Conservation (phyloP, 805 yeast species). For the Brettanomyces naardenensis region DNA sequence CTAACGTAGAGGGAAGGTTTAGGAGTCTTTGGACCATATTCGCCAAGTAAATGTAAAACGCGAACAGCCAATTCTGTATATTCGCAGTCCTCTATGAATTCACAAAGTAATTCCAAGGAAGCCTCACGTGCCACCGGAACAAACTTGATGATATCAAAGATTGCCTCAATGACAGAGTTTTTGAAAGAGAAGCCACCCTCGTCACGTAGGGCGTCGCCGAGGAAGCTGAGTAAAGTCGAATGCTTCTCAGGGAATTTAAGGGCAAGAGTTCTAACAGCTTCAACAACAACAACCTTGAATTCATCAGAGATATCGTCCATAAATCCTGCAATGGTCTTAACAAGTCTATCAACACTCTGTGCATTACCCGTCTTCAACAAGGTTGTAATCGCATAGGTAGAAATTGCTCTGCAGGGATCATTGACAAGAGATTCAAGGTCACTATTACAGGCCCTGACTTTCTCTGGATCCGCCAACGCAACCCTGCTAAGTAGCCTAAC, state of each 20-base stretch:
- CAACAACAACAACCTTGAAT: conserved; percentile 88
- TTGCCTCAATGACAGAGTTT: conserved; percentile 82
- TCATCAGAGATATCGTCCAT: conserved; percentile 95
- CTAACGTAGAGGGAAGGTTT: conserved; percentile 89
- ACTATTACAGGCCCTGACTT: conserved; percentile 66
- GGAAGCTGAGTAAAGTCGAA: conserved; percentile 70
- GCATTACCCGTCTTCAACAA: conserved; percentile 91
- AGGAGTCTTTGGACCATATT: conserved; percentile 82
- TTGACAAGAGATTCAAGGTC: conserved; percentile 84
- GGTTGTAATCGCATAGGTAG: conserved; percentile 96
- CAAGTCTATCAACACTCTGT: conserved; percentile 80
- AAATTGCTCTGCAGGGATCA: conserved; percentile 84
- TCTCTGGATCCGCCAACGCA: conserved; percentile 76
- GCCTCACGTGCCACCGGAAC: conserved; percentile 76
- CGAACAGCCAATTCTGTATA: conserved; percentile 91
- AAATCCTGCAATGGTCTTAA: conserved; percentile 77
- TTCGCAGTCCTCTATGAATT: conserved; percentile 97
- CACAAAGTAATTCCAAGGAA: conserved; percentile 86
- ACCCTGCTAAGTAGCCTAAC: conserved; percentile 81
- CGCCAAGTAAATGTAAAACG: conserved; percentile 84
- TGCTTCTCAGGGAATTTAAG: conserved; percentile 90
- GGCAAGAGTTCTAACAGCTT: conserved; percentile 87
- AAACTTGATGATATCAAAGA: conserved; percentile 83
- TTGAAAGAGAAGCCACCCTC: conserved; percentile 88
- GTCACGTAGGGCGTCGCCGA: conserved; percentile 77